Base-by-base conservation (phyloP, 2,329 filamentous ascomycete species). In the Aspergillus amoenus region DNA sequence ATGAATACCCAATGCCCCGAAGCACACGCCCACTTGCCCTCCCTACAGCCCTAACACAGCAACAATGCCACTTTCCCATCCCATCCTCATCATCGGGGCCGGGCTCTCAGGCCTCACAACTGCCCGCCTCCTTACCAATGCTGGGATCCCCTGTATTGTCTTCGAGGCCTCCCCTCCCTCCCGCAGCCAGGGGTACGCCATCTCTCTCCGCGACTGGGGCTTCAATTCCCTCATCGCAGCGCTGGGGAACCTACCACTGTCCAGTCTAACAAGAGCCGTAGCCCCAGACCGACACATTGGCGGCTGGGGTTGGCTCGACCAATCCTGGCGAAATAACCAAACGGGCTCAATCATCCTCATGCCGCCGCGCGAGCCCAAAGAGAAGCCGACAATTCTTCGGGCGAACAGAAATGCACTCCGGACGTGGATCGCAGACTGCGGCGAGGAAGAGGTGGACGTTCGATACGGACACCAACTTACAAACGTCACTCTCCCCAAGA, bases 271-370 rank as follows among this genome's bases (percentile, higher is more conserved):
- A 3, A 37, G 37, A n/a, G 48, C 21, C 24, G 56, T 58, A 12
- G 52, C 58, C 2, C 56, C 58, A 12, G 58, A 61, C 40, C 47
- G 58, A 27, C 24, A 52, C 45, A 52, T 55, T 24, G 56, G 56
- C 22, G 58, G 58, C 17, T 49, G 52, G 7, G 58, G 58, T 15
- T 61, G 56, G 56, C 44, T 58, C n/a, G 58, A 61, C 40, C 58
- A 47, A n/a, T 44, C 52, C 13, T 40, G 58, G 15, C 42, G 52
- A 17, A 56, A 61, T 44, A 61, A 61, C 44, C 50, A 45, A 13
- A 56, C 55, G 15, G 56, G 47, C 5, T 24, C 45, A n/a, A 40
- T 52, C 3, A 52, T 61, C 24, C 22, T 54, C 9, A 54, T 47
- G 30, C 30, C 55, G 9, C 37, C 44, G 15, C 37, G 44, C 15